Conservation (phyloP, 371 early-diverging fungal species). For the Choanephora cucurbitarum region DNA sequence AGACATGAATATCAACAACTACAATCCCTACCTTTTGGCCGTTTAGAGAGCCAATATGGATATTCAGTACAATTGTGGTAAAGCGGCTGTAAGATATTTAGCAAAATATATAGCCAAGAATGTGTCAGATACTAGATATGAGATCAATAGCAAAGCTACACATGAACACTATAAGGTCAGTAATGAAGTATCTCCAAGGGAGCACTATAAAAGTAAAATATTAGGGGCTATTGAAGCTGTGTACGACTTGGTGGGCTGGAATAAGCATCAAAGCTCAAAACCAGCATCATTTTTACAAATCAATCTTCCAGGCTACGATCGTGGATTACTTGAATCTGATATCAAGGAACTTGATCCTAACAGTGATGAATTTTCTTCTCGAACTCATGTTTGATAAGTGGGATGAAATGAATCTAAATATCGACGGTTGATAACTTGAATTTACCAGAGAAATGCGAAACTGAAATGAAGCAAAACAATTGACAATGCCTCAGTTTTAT, state of each 20-base stretch:
- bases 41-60: too few species aligned
- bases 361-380: too few species aligned
- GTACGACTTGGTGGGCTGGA: not conserved
- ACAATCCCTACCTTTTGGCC: too few species aligned
- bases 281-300: not conserved
- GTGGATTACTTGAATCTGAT: not conserved
- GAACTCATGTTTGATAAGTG: too few species aligned
- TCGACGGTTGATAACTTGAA: not conserved
- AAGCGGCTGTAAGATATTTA: not conserved
- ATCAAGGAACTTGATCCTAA: too few species aligned
- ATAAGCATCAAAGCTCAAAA: not conserved
- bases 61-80: too few species aligned
- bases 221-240: constrained; percentile 6
- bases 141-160: not conserved
- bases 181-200: not conserved
- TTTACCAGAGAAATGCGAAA: not conserved
- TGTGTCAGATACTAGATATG: not conserved
- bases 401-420: too few species aligned
- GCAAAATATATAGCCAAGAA: constrained; percentile 6
- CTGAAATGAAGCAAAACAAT: not conserved
- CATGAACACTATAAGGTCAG: not conserved
- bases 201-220: not conserved
- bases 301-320: not conserved
- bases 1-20: too few species aligned
- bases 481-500: not conserved